A percentile compares a stretch with the other conserved stretches of the same genome.
phyloP scores from a whole-genome alignment of 164 flowering plant species.

The Euptelea pleiosperma region DNA sequence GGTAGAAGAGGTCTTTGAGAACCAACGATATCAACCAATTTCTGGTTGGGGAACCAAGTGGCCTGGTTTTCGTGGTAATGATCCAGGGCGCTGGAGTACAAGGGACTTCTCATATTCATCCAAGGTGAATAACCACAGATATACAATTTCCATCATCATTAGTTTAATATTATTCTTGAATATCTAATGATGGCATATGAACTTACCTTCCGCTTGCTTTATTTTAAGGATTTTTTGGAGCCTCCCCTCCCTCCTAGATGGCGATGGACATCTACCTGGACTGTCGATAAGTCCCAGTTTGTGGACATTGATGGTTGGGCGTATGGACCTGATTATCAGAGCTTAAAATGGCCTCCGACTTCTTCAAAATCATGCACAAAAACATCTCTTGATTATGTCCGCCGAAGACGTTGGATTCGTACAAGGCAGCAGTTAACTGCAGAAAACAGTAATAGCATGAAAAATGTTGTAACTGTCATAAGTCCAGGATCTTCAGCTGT shows the following conservation, averaged over 20 bases:
- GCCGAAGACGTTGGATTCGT: constrained; percentile 75
- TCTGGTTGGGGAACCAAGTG: constrained; percentile 63
- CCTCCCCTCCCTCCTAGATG: constrained; percentile 69
- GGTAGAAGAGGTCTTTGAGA: constrained; percentile 69
- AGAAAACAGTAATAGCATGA: constrained; percentile 9
- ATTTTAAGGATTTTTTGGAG: constrained; percentile 66
- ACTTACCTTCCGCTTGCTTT: constrained; percentile 12
- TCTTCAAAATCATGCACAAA: constrained; percentile 44
- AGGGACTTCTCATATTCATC: constrained; percentile 68
- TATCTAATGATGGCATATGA: background rate
- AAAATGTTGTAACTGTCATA: constrained; percentile 32
- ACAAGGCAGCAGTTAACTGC: constrained; percentile 41
- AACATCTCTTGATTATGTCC: constrained; percentile 51
- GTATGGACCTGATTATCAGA: constrained; percentile 62
- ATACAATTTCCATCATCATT: constrained; percentile 1
- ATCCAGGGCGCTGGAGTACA: constrained; percentile 68
- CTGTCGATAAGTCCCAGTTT: constrained; percentile 49
- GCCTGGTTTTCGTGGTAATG: constrained; percentile 42
- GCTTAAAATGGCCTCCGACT: constrained; percentile 63
- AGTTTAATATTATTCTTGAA: background rate
- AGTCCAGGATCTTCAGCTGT: constrained; percentile 64
- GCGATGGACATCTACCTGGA: constrained; percentile 71
- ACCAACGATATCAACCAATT: constrained; percentile 57
- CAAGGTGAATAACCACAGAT: constrained; percentile 34
- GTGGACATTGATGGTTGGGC: constrained; percentile 84